Percentiles rank a stretch among this genome's conserved stretches.
phyloP scores from a whole-genome alignment of 2,329 filamentous ascomycete species.

The Taxawa tesnikishii region DNA sequence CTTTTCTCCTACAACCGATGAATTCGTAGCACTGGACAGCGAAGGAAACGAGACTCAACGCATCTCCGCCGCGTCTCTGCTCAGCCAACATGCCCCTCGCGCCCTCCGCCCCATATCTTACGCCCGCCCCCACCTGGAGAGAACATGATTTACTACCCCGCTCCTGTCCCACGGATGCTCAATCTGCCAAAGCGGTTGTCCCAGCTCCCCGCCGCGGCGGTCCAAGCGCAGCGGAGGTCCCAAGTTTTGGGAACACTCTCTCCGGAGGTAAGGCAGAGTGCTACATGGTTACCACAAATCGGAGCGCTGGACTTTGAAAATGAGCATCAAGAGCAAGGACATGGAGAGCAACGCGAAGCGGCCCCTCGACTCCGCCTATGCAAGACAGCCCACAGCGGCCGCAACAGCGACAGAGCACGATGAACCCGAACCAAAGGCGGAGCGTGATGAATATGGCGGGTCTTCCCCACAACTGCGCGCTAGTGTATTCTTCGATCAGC shows the following conservation, averaged over 20 bases:
- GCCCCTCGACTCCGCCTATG: slow-evolving; percentile 8
- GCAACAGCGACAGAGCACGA: slow-evolving; percentile 7
- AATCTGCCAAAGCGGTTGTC: slow-evolving; percentile 85
- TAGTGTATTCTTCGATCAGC: slow-evolving; percentile 74
- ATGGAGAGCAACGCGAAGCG: not conserved
- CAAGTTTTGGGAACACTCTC: slow-evolving; percentile 58
- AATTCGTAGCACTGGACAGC: slow-evolving; percentile 19
- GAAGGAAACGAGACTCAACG: slow-evolving; percentile 19
- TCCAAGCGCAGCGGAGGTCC: slow-evolving; percentile 59
- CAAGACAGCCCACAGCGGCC: slow-evolving; percentile 1
- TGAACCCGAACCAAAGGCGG: slow-evolving; percentile 14
- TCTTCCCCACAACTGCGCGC: slow-evolving; percentile 64
- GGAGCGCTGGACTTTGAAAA: slow-evolving; percentile 5
- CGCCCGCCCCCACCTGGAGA: slow-evolving; percentile 51
- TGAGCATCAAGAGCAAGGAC: slow-evolving; percentile 3
- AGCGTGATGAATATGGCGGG: slow-evolving; percentile 22
- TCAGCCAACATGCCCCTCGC: slow-evolving; percentile 5
- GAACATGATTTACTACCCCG: slow-evolving; percentile 88
- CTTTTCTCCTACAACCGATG: slow-evolving; percentile 44
- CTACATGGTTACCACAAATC: slow-evolving; percentile 28
- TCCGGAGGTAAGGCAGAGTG: slow-evolving; percentile 39
- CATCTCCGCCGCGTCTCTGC: slow-evolving; percentile 16
- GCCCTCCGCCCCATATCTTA: slow-evolving; percentile 41
- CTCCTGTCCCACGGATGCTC: slow-evolving; percentile 84
- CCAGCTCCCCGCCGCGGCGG: slow-evolving; percentile 51